Conservation (phyloP, 805 yeast genomes). For the Suhomyces sp. region DNA sequence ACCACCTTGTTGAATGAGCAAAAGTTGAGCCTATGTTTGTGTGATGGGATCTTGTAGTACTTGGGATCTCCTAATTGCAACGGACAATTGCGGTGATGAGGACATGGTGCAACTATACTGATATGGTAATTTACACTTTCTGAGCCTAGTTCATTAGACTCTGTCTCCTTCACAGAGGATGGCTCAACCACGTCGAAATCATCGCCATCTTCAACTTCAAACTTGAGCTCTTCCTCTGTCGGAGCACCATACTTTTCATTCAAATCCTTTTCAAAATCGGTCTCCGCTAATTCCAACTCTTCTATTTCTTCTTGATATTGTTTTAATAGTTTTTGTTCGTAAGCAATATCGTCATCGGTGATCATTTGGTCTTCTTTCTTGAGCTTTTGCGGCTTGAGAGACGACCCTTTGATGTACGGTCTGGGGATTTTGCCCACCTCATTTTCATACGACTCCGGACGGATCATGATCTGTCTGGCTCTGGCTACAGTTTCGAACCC, state of each 20-base stretch:
- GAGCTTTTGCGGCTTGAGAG: conserved; percentile 37
- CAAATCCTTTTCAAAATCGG: conserved; percentile 29
- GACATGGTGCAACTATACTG: conserved; percentile 80
- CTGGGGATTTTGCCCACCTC: conserved; percentile 67
- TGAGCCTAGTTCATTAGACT: conserved; percentile 7
- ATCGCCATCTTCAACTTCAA: conserved; percentile 43
- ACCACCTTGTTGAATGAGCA: conserved; percentile 73
- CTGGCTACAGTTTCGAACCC: conserved; percentile 89
- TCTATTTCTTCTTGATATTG: conserved; percentile 11
- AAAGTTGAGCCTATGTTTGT: conserved; percentile 61
- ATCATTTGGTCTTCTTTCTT: conserved; percentile 35
- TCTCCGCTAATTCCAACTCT: conserved; percentile 5
- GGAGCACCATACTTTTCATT: conserved; percentile 41
- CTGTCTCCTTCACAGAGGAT: conserved; percentile 4
- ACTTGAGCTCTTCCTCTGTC: conserved; percentile 42
- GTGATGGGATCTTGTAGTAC: conserved; percentile 54
- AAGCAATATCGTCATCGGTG: conserved; percentile 32
- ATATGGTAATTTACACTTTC: conserved; percentile 49
- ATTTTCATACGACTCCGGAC: conserved; percentile 66
- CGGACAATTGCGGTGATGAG: conserved; percentile 86
- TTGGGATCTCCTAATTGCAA: conserved; percentile 75
- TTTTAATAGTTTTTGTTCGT: conserved; percentile 30
- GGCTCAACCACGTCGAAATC: conserved; percentile 27
- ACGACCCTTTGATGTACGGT: conserved; percentile 57
- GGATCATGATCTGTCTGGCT: conserved; percentile 84